These are phyloP conservation scores for Hypoxylon lienhwacheense DNA, from an alignment of 495 filamentous ascomycete species.

Conservation along the genomic window DNA sequence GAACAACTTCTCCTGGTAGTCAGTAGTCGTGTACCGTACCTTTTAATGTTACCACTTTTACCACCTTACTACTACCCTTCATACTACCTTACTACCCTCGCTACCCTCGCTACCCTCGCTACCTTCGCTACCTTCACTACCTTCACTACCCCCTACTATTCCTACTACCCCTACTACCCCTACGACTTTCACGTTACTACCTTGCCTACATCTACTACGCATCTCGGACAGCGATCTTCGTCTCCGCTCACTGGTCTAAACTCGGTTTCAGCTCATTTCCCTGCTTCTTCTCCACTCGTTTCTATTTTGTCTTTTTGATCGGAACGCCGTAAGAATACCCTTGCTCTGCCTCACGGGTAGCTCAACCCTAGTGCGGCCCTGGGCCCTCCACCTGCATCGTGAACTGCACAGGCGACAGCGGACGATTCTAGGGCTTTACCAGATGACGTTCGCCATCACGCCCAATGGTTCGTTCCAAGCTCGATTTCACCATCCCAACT, in stretches of 20 bases:
- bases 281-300: constrained; percentile 23
- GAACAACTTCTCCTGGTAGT: too few species aligned
- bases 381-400: constrained; percentile 18
- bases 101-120: too few species aligned
- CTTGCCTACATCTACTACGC: too few species aligned
- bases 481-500: constrained; percentile 23
- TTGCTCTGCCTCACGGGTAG: constrained; percentile 21
- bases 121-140: too few species aligned
- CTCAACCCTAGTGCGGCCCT: constrained; percentile 25
- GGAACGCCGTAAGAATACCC: constrained; percentile 27
- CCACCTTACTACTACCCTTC: too few species aligned
- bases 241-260: constrained; percentile 2
- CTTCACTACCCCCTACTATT: too few species aligned
- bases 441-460: constrained; percentile 19
- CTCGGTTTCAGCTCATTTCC: constrained; percentile 15
- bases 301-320: constrained; percentile 26
- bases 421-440: constrained; percentile 1
- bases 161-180: too few species aligned
- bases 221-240: constrained; percentile 6
- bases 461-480: constrained; percentile 26
- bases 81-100: too few species aligned
- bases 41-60: too few species aligned
- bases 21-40: too few species aligned
- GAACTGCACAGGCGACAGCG: constrained; percentile 7
- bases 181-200: too few species aligned